A percentile compares a stretch with the other conserved stretches of the same genome.
These are phyloP conservation scores for Aureobasidium uvarum DNA, from an alignment of 2,329 filamentous ascomycete species.

Conservation along the genomic window DNA sequence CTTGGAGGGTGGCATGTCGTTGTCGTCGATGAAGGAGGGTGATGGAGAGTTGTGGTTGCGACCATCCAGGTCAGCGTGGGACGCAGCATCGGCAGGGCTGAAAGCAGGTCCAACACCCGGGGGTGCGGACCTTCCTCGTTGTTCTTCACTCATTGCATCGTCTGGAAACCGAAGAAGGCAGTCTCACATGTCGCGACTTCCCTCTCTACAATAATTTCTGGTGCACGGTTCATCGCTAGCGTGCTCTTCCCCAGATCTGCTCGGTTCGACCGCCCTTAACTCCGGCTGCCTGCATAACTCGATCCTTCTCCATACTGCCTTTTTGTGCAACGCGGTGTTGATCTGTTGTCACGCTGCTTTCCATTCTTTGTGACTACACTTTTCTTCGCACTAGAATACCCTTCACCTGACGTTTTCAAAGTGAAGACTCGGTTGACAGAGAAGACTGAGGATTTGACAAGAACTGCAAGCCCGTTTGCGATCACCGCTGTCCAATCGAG, in stretches of 20 bases:
- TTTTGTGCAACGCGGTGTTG: conserved; percentile 23
- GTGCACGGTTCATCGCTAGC: conserved; percentile 21
- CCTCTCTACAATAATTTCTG: conserved; percentile 20
- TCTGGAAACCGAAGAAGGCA: neutral
- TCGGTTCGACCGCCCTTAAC: conserved; percentile 1
- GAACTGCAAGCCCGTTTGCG: neutral
- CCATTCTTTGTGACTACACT: neutral
- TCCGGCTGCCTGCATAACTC: conserved; percentile 21
- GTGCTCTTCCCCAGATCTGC: conserved; percentile 20
- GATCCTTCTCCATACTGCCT: conserved; percentile 5
- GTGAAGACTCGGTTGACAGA: neutral
- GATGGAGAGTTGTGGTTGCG: neutral
- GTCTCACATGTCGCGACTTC: conserved; percentile 14
- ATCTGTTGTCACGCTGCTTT: conserved; percentile 12
- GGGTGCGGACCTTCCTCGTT: conserved; percentile 26
- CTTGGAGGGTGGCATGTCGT: conserved; percentile 26
- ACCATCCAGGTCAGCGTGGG: conserved; percentile 3
- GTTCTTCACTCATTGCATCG: conserved; percentile 26
- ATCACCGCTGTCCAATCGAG: neutral
- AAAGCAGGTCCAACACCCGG: conserved; percentile 25
- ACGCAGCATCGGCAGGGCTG: conserved; percentile 8
- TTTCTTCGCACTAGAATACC: neutral
- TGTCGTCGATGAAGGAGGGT: conserved; percentile 28
- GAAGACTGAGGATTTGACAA: neutral
- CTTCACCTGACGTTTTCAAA: neutral